Evolutionary conservation across 257 asterid species (phyloP).

Genomic region (Petrea volubilis): DNA sequence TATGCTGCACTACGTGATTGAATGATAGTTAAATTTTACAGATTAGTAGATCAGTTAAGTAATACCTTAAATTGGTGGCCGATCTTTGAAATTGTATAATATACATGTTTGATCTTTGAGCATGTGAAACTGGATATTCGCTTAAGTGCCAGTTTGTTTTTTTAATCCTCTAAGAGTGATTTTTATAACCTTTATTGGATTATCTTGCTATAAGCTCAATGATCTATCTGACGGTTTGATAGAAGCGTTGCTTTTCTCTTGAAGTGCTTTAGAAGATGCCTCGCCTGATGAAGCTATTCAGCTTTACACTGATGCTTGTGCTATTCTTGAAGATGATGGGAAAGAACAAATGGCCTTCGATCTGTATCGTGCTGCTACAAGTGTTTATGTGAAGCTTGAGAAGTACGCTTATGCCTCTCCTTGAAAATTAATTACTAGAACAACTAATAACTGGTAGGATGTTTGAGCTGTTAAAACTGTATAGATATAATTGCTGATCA

Average conservation of each 20-base stretch:
- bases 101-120: not conserved
- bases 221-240: slow-evolving; percentile 23
- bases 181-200: not conserved
- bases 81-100: not conserved
- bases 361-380: slow-evolving; percentile 84
- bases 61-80: slow-evolving; percentile 1
- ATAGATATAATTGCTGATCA: slow-evolving; percentile 8
- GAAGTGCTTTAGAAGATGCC: slow-evolving; percentile 85
- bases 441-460: not conserved
- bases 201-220: slow-evolving; percentile 11
- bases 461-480: not conserved
- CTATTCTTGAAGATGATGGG: slow-evolving; percentile 85
- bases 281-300: slow-evolving; percentile 83
- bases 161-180: not conserved
- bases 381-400: slow-evolving; percentile 83
- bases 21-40: not conserved
- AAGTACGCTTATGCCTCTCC: slow-evolving; percentile 53
- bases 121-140: not conserved
- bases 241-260: slow-evolving; percentile 17
- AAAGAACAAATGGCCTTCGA: slow-evolving; percentile 99
- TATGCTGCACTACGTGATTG: not conserved
- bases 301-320: slow-evolving; percentile 84
- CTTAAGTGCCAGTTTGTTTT: not conserved
- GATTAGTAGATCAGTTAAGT: not conserved
- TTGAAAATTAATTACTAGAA: not conserved